A percentile compares a stretch with the other conserved stretches of the same genome.
Conservation (phyloP, 306 rosid species). For the Rosa multiflora region DNA sequence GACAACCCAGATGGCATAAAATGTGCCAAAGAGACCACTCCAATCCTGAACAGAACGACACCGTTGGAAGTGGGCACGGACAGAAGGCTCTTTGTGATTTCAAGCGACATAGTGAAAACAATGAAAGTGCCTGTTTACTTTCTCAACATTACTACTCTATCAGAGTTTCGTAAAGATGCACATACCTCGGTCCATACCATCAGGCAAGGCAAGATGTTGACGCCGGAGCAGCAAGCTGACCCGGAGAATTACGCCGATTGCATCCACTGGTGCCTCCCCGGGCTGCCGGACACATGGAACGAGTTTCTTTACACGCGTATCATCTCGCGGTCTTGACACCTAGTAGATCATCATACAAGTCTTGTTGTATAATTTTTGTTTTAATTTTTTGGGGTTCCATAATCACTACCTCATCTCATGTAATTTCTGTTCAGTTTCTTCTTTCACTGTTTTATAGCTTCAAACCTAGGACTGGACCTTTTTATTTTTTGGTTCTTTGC, state of each 20-base stretch:
- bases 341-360: slow-evolving; percentile 5
- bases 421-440: slow-evolving; percentile 29
- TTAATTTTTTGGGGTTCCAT: neutral
- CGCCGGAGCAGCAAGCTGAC: slow-evolving; percentile 75
- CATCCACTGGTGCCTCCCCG: slow-evolving; percentile 97
- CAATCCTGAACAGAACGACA: slow-evolving; percentile 47
- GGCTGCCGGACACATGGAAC: slow-evolving; percentile 94
- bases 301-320: slow-evolving; percentile 77
- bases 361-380: slow-evolving; percentile 29
- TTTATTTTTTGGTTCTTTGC: slow-evolving; percentile 10
- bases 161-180: slow-evolving; percentile 85
- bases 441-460: slow-evolving; percentile 29
- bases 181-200: slow-evolving; percentile 89
- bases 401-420: slow-evolving; percentile 27
- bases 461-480: slow-evolving; percentile 32
- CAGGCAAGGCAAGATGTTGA: slow-evolving; percentile 75
- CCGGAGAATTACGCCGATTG: slow-evolving; percentile 85
- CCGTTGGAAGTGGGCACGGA: slow-evolving; percentile 78
- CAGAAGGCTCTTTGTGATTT: slow-evolving; percentile 51
- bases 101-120: slow-evolving; percentile 44
- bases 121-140: slow-evolving; percentile 64
- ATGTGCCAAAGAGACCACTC: slow-evolving; percentile 83
- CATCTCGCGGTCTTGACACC: slow-evolving; percentile 60
- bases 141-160: slow-evolving; percentile 68
- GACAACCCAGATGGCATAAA: slow-evolving; percentile 81